Evolutionary conservation across 768 basidiomycete species (phyloP).

Genomic region (Suillus paluster): DNA sequence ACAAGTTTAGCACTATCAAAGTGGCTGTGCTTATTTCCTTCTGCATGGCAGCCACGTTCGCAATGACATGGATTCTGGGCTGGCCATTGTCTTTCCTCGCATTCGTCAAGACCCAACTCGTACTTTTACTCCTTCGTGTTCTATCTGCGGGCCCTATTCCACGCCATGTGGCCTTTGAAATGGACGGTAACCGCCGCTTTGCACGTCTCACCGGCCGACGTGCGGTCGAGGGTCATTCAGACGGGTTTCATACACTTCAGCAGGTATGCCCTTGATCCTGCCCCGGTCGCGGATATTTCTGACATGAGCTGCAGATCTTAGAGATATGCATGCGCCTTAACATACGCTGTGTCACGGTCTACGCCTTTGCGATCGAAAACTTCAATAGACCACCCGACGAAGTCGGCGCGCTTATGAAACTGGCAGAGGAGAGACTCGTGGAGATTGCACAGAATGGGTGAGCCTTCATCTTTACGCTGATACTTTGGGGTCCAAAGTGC

Average conservation of each 20-base stretch:
- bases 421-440: constrained; percentile 76
- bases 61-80: constrained; percentile 4
- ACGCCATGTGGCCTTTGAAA: constrained; percentile 89
- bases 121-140: constrained; percentile 59
- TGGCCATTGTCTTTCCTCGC: constrained; percentile 14
- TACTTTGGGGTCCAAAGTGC: neutral
- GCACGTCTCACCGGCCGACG: constrained; percentile 69
- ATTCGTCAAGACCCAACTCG: constrained; percentile 26
- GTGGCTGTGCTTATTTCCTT: constrained; percentile 17
- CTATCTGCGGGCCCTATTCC: constrained; percentile 88
- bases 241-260: constrained; percentile 81
- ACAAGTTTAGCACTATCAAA: too few species aligned
- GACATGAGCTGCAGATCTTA: constrained; percentile 59
- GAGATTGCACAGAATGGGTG: constrained; percentile 86
- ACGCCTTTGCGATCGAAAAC: constrained; percentile 98
- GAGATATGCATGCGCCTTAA: constrained; percentile 84
- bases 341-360: constrained; percentile 87
- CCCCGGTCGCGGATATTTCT: neutral
- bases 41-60: neutral
- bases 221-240: constrained; percentile 80
- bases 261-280: constrained; percentile 54
- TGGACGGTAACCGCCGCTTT: constrained; percentile 97
- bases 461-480: constrained; percentile 25
- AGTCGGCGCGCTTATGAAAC: constrained; percentile 84
- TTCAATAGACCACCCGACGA: constrained; percentile 88